Percentiles rank a stretch among this genome's conserved stretches.
These are phyloP conservation scores for Phaeosphaeriaceae sp. DNA, from an alignment of 2,329 filamentous ascomycete genomes.

Conservation along the genomic window DNA sequence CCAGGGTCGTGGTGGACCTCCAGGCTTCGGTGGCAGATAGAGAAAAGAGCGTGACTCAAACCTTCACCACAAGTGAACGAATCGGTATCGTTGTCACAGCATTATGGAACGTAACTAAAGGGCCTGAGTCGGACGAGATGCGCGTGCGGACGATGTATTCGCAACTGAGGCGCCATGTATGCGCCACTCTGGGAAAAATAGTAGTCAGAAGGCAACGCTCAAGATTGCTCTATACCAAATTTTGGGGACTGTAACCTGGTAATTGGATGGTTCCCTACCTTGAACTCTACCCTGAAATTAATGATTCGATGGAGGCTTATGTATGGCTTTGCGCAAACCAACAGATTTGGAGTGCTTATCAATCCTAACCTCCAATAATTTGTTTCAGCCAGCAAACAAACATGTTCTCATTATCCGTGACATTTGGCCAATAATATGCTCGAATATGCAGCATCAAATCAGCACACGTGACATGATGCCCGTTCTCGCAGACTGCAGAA, in stretches of 20 bases:
- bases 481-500: conserved; percentile 2
- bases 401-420: background rate
- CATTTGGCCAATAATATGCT: background rate
- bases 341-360: background rate
- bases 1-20: conserved; percentile 35
- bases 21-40: conserved; percentile 36
- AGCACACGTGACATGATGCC: conserved; percentile 6
- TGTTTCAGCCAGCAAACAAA: background rate
- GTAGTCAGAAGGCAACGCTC: too few species aligned
- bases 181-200: too few species aligned
- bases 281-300: too few species aligned
- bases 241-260: too few species aligned
- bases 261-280: too few species aligned
- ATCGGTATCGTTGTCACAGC: background rate
- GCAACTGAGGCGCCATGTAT: too few species aligned
- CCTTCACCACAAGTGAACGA: too few species aligned
- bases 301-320: background rate
- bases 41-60: background rate
- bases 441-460: background rate
- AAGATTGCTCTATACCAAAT: too few species aligned
- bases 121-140: background rate
- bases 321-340: too few species aligned
- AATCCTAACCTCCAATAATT: background rate
- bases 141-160: too few species aligned
- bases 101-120: background rate